phyloP scores from a whole-genome alignment of 352 stramenopile species.

The Phytophthora pini region DNA sequence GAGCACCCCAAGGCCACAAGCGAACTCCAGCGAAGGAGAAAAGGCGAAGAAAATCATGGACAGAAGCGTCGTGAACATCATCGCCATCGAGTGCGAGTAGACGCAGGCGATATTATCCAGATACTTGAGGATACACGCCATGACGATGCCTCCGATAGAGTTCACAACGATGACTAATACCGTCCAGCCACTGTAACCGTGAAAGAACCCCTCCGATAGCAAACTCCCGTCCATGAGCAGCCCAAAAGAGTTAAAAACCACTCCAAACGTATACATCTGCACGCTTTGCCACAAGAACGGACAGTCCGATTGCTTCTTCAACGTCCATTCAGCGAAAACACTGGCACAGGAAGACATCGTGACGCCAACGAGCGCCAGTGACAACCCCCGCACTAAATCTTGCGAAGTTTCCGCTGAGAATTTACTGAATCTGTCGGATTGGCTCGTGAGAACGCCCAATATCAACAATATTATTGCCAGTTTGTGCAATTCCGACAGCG shows the following conservation, averaged over 20 bases:
- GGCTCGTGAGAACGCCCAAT: slow-evolving; percentile 82
- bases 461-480: slow-evolving; percentile 79
- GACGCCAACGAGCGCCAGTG: slow-evolving; percentile 69
- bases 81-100: slow-evolving; percentile 85
- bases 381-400: slow-evolving; percentile 47
- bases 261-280: slow-evolving; percentile 77
- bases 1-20: slow-evolving; percentile 74
- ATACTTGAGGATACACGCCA: slow-evolving; percentile 89
- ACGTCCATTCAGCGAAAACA: slow-evolving; percentile 85
- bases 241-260: slow-evolving; percentile 75
- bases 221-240: slow-evolving; percentile 48
- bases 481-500: slow-evolving; percentile 71
- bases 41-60: slow-evolving; percentile 90
- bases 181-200: slow-evolving; percentile 83
- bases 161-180: slow-evolving; percentile 78
- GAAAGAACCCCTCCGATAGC: slow-evolving; percentile 61
- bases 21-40: slow-evolving; percentile 83
- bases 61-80: slow-evolving; percentile 89
- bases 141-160: slow-evolving; percentile 70
- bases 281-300: slow-evolving; percentile 86
- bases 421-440: slow-evolving; percentile 58
- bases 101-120: slow-evolving; percentile 90
- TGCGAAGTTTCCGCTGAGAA: slow-evolving; percentile 7
- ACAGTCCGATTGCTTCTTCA: slow-evolving; percentile 74
- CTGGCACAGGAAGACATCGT: slow-evolving; percentile 86